These are phyloP conservation scores for Cyberlindnera xishuangbannaensis DNA, from an alignment of 805 yeast species.

Conservation along the genomic window DNA sequence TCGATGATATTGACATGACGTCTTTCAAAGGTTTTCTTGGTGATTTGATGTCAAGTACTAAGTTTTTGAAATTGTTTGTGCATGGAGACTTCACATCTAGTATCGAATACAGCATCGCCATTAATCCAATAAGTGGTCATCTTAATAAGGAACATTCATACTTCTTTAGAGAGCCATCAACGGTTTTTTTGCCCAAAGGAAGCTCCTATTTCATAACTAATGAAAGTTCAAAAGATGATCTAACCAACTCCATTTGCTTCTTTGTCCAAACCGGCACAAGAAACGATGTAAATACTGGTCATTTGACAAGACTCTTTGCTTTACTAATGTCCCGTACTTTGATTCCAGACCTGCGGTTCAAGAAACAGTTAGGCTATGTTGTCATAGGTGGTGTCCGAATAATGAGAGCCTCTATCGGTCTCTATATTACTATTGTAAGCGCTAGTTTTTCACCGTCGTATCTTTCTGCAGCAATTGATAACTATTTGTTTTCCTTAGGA, in stretches of 20 bases:
- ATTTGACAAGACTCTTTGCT: constrained; percentile 42
- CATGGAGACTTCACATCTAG: constrained; percentile 41
- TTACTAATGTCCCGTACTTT: constrained; percentile 40
- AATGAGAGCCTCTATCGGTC: constrained; percentile 47
- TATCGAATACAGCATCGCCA: constrained; percentile 22
- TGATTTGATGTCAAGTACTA: constrained; percentile 25
- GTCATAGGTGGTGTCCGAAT: constrained; percentile 52
- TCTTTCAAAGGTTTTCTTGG: constrained; percentile 29
- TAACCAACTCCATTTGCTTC: constrained; percentile 44
- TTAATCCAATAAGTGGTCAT: constrained; percentile 26
- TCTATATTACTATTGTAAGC: constrained; percentile 55
- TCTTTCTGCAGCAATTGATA: constrained; percentile 42
- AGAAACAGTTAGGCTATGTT: constrained; percentile 57
- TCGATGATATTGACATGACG: constrained; percentile 42
- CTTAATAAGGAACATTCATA: constrained; percentile 5
- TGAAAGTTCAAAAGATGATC: constrained; percentile 38
- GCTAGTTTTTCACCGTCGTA: constrained; percentile 35
- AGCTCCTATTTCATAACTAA: constrained; percentile 30
- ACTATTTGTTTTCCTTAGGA: constrained; percentile 40
- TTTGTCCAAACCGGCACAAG: constrained; percentile 55
- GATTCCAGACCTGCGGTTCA: constrained; percentile 43
- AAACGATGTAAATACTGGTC: constrained; percentile 26
- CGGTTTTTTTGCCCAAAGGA: constrained; percentile 34
- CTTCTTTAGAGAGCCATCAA: constrained; percentile 27
- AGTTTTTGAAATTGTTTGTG: constrained; percentile 36